phyloP scores from a whole-genome alignment of 139 green algal species.

The Closterium sp. region DNA sequence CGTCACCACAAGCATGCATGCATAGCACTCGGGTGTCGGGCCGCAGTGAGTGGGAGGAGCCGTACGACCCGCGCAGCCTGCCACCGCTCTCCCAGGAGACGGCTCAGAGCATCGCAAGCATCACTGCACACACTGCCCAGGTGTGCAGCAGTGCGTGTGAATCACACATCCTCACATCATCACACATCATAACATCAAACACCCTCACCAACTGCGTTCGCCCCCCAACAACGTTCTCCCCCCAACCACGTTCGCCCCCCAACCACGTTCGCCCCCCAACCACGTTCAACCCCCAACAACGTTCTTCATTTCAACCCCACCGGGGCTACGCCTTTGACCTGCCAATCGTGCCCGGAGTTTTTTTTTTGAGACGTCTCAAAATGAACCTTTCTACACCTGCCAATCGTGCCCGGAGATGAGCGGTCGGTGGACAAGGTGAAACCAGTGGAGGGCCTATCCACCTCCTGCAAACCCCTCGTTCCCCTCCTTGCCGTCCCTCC shows the following conservation, averaged over 20 bases:
- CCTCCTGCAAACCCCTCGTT: too few relatives aligned
- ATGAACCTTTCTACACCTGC: neutral
- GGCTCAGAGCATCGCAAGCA: conserved; percentile 1
- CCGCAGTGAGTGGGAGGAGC: conserved; percentile 29
- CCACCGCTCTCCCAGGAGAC: neutral
- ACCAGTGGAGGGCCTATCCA: neutral
- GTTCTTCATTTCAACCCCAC: neutral
- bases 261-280: too few relatives aligned
- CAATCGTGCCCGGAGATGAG: neutral
- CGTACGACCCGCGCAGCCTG: conserved; percentile 36
- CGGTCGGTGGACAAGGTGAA: conserved; percentile 17
- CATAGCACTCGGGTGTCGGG: neutral
- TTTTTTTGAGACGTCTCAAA: too few relatives aligned
- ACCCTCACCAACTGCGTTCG: too few relatives aligned
- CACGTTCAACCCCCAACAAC: too few relatives aligned
- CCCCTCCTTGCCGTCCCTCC: neutral
- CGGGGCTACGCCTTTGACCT: conserved; percentile 36
- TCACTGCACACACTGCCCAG: neutral
- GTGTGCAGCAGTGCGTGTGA: neutral
- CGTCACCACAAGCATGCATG: too few relatives aligned
- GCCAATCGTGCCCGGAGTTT: neutral
- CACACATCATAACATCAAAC: too few relatives aligned
- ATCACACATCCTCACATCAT: too few relatives aligned
- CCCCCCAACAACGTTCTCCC: too few relatives aligned
- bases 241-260: too few relatives aligned